Evolutionary conservation across 2,329 filamentous ascomycete genomes (phyloP), one percentile per base, ranked within the genome.

Genomic region (Neonectria coccinea): DNA sequence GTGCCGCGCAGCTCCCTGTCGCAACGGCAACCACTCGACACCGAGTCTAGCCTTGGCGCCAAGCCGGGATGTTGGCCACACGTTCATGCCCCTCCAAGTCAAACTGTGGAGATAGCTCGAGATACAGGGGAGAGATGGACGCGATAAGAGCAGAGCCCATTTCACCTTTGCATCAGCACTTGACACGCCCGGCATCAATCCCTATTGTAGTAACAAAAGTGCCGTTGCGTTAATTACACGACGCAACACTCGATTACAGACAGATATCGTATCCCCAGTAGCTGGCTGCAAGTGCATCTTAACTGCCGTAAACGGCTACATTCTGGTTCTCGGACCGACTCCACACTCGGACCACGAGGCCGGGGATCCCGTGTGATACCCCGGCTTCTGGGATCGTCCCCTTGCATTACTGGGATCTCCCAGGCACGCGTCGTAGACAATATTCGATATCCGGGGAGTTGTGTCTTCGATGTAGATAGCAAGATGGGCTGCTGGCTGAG

Each of bases 301-400:
- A 51, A 31, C 48, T 51, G 20, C 48, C 48, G 29, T 8, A 51
- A 51, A 14, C 29, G 31, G 48, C 29, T 51, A 12, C 48, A 42
- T 20, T 33, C n/a, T 7, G 3, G n/a, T 29, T 18, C 25, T 33
- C 29, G 48, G 29, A 12, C 29, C 31, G 18, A 14, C n/a, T 33
- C 27, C 29, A 36, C 29, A 22, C 14, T 10, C n/a, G 47, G 36
- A 39, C 5, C 47, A 10, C 16, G 45, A n/a, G 6, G 18, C 42
- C 48, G n/a, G n/a, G 27, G 29, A 33, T 33, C 9, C 29, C 29
- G 11, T 33, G 16, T 31, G 16, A 20, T 31, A 51, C 48, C 48
- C 48, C 48, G n/a, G 48, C 22, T 31, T 51, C 20, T 50, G 25
- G 27, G 27, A 33, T 50, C 18, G 47, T 6, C 9, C 47, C 47